These are phyloP conservation scores for Cadophora luteo-olivacea DNA, from an alignment of 2,329 filamentous ascomycete species.

Conservation along the genomic window DNA sequence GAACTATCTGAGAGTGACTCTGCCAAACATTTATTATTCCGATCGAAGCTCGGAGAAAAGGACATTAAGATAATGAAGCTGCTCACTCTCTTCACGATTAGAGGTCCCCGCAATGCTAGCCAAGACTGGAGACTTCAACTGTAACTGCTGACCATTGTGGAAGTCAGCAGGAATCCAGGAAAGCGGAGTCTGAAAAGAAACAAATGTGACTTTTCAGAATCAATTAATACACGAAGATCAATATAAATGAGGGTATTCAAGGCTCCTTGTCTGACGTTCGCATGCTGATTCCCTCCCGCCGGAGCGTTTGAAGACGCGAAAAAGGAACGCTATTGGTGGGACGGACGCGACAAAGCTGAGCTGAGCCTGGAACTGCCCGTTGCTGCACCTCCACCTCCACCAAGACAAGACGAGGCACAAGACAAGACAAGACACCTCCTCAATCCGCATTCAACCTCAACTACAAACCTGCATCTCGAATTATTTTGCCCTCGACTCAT, in stretches of 20 bases:
- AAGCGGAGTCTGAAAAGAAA: no score
- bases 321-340: conserved; percentile 9
- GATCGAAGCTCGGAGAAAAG: no score
- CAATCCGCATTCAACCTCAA: not conserved
- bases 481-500: not conserved
- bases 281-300: not conserved
- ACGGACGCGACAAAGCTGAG: conserved; percentile 3
- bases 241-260: not conserved
- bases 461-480: not conserved
- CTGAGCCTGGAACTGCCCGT: not conserved
- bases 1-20: no score
- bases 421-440: not conserved
- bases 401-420: no score
- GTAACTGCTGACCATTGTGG: no score
- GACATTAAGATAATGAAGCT: no score
- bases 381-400: not conserved
- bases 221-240: not conserved
- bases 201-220: not conserved
- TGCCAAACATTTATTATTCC: no score
- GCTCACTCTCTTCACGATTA: no score
- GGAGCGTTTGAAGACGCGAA: conserved; percentile 8
- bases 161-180: no score
- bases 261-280: not conserved
- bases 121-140: no score
- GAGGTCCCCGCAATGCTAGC: no score